Conservation (phyloP, 306 rosid species). For the Boehmeria nivea region DNA sequence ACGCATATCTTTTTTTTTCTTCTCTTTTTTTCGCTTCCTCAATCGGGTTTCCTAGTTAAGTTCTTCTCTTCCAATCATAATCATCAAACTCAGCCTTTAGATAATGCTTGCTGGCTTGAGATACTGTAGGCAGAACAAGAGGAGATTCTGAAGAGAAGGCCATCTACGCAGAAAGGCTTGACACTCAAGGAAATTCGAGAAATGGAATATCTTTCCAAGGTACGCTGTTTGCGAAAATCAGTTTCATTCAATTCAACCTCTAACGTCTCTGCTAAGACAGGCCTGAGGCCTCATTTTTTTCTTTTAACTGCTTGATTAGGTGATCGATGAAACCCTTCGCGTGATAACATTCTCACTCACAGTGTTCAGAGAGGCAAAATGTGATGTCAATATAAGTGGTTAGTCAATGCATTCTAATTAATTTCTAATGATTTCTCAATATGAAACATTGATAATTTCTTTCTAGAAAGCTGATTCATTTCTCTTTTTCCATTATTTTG, state of each 20-base stretch:
- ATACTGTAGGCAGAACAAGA: constrained; percentile 75
- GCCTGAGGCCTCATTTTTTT: too few relatives aligned
- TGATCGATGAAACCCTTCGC: constrained; percentile 83
- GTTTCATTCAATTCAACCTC: background rate
- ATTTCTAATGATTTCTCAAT: background rate
- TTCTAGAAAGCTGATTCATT: too few relatives aligned
- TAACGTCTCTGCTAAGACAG: background rate
- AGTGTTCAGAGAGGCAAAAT: constrained; percentile 79
- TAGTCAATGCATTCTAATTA: constrained; percentile 15
- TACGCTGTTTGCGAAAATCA: constrained; percentile 11
- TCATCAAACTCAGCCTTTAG: constrained; percentile 1
- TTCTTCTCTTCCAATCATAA: background rate
- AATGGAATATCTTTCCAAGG: constrained; percentile 77
- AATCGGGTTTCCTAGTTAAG: too few relatives aligned
- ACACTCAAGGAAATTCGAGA: constrained; percentile 62
- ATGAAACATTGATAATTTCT: too few relatives aligned
- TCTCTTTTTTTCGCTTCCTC: too few relatives aligned
- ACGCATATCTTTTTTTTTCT: background rate
- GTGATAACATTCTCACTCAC: constrained; percentile 64
- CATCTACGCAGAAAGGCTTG: constrained; percentile 54
- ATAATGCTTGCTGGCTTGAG: constrained; percentile 3
- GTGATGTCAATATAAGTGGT: constrained; percentile 63
- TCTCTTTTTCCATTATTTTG: too few relatives aligned
- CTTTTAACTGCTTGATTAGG: constrained; percentile 28
- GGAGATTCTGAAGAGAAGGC: constrained; percentile 53